phyloP scores from a whole-genome alignment of 768 basidiomycete genomes.

The Xanthoconium purpureum region DNA sequence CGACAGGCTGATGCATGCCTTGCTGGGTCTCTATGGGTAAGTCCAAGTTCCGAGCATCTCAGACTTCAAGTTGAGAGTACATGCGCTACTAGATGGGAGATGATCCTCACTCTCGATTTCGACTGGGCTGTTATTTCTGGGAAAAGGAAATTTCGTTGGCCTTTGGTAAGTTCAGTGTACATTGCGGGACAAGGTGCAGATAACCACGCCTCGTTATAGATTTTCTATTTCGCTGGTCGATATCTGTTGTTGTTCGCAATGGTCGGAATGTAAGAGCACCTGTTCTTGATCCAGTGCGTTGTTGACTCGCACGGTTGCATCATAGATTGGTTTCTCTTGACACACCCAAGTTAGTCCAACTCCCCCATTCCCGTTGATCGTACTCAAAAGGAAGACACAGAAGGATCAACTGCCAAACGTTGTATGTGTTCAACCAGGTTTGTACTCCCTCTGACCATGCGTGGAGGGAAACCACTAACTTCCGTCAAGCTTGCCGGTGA shows the following conservation, averaged over 20 bases:
- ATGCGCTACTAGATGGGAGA: slow-evolving; percentile 39
- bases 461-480: not conserved
- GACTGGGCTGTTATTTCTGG: slow-evolving; percentile 41
- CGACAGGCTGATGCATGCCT: slow-evolving; percentile 39
- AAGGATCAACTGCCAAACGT: slow-evolving; percentile 41
- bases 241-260: slow-evolving; percentile 44
- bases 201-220: slow-evolving; percentile 24
- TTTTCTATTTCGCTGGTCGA: slow-evolving; percentile 45
- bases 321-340: slow-evolving; percentile 36
- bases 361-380: not conserved
- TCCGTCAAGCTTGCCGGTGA: slow-evolving; percentile 39
- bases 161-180: slow-evolving; percentile 36
- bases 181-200: not conserved
- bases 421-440: slow-evolving; percentile 50
- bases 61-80: not conserved
- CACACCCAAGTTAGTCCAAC: slow-evolving; percentile 22
- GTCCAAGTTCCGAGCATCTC: slow-evolving; percentile 9
- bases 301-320: not conserved
- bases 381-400: slow-evolving; percentile 19
- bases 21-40: slow-evolving; percentile 46
- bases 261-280: slow-evolving; percentile 42
- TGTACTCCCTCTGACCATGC: not conserved
- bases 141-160: slow-evolving; percentile 45
- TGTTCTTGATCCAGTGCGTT: not conserved
- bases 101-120: slow-evolving; percentile 40